These are phyloP conservation scores for Tagetes erecta DNA, from an alignment of 129 eudicot species.

Conservation along the genomic window DNA sequence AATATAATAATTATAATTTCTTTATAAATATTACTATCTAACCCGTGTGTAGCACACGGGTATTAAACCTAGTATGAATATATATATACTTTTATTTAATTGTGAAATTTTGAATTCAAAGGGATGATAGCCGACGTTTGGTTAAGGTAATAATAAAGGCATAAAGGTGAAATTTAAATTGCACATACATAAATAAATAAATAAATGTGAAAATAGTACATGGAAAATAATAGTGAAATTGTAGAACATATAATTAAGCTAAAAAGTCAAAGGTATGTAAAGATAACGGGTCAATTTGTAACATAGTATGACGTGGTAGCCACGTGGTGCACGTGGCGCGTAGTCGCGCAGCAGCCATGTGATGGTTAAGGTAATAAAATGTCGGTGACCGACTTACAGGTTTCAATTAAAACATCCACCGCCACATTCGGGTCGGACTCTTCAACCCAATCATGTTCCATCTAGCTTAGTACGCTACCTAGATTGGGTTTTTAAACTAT, in stretches of 20 bases:
- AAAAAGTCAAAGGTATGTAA: neutral
- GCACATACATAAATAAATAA: too few relatives aligned
- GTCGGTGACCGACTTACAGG: conserved; percentile 39
- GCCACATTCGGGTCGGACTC: conserved; percentile 24
- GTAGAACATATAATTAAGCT: neutral
- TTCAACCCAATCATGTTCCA: conserved; percentile 9
- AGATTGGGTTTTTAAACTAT: too few relatives aligned
- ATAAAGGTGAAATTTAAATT: neutral
- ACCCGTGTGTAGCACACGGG: too few relatives aligned
- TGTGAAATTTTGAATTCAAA: neutral
- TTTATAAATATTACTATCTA: too few relatives aligned
- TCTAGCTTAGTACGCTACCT: neutral
- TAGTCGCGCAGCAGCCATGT: conserved; percentile 4
- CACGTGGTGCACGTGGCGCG: conserved; percentile 5
- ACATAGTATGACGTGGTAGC: neutral
- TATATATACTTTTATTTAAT: too few relatives aligned
- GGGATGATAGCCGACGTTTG: neutral
- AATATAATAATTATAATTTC: too few relatives aligned
- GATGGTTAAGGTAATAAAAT: too few relatives aligned
- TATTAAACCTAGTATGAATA: too few relatives aligned
- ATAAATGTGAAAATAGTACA: too few relatives aligned
- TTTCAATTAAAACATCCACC: conserved; percentile 15
- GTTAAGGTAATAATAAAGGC: neutral
- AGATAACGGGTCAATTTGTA: neutral
- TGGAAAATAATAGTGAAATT: too few relatives aligned